These are phyloP conservation scores for Cystobasidium slooffiae DNA, from an alignment of 1,284 basidiomycete genomes.

Conservation along the genomic window DNA sequence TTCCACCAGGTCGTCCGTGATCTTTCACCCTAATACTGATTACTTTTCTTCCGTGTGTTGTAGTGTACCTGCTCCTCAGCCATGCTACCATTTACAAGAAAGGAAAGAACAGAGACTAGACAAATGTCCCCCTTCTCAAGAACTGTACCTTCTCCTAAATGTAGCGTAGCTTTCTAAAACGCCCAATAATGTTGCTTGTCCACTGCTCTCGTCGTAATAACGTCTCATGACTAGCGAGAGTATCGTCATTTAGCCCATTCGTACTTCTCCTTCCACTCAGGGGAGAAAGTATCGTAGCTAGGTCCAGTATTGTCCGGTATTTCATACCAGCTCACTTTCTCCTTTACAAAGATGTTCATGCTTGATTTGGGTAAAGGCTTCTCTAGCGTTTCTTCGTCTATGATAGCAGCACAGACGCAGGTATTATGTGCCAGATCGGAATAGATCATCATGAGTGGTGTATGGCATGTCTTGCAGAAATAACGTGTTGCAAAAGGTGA, in stretches of 20 bases:
- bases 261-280: slow-evolving; percentile 18
- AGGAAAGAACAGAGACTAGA: slow-evolving; percentile 40
- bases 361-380: slow-evolving; percentile 6
- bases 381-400: slow-evolving; percentile 12
- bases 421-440: not conserved
- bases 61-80: slow-evolving; percentile 43
- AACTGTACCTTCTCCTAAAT: not conserved
- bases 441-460: slow-evolving; percentile 28
- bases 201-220: not conserved
- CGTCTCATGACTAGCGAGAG: not conserved
- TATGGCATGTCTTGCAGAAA: slow-evolving; percentile 26
- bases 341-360: slow-evolving; percentile 33
- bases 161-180: slow-evolving; percentile 1
- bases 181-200: not conserved
- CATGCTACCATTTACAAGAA: slow-evolving; percentile 39
- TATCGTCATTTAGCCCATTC: slow-evolving; percentile 8
- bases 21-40: too few relatives aligned
- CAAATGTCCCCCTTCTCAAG: not conserved
- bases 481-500: slow-evolving; percentile 13
- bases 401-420: slow-evolving; percentile 10
- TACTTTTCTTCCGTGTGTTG: too few relatives aligned
- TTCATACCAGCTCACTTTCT: slow-evolving; percentile 37
- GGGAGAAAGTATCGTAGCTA: slow-evolving; percentile 20
- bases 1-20: too few relatives aligned
- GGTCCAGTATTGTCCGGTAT: slow-evolving; percentile 19